Evolutionary conservation across 345 rosid species (phyloP), one percentile per base, ranked within the genome.

Genomic region (Psidium guajava): DNA sequence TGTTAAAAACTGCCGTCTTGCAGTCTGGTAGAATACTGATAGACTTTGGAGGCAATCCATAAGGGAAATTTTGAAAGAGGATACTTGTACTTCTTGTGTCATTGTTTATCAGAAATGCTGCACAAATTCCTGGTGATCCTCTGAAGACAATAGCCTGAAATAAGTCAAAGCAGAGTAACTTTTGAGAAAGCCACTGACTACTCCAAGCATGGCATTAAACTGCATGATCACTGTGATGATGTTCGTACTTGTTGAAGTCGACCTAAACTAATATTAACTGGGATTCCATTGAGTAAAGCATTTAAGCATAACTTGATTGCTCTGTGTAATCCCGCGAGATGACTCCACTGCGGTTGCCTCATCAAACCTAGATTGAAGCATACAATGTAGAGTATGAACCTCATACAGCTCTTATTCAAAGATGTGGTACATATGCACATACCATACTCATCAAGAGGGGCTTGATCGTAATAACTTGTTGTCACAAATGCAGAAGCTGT

Each of bases 391-490:
- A 28, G 82, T 32, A 20, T 32, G 61, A 53, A 74, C 3, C 47
- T 54, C n/a, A 73, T 85, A 27, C 44, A 53, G 50, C 20, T 73
- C 25, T 82, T 18, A 24, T 56, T 24, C 11, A 16, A 40, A 21
- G 25, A 83, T 44, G 52, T 13, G 36, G 55, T 75, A 3, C 84
- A 20, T 36, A 11, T 54, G 40, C 50, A 80, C 89, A 59, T 86
- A 96, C 99, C 99, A 82, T 95, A 96, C 84, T 95, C 98, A 88
- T 96, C 98, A 69, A 95, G 88, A 40, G 99, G 97, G 85, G 99
- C 98, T 88, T 91, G 90, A 90, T 95, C 96, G 54, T 95, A 95
- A 82, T 96, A 96, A 86, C 93, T 88, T 12, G 97, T 87, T 22
- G 86, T 85, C n/a, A 93, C 87, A 58, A 89, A 96, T 81, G 92